Percentiles rank a stretch among this genome's conserved stretches.
These are phyloP conservation scores for Mariannaea sp. DNA, from an alignment of 2,329 filamentous ascomycete species.

Conservation along the genomic window DNA sequence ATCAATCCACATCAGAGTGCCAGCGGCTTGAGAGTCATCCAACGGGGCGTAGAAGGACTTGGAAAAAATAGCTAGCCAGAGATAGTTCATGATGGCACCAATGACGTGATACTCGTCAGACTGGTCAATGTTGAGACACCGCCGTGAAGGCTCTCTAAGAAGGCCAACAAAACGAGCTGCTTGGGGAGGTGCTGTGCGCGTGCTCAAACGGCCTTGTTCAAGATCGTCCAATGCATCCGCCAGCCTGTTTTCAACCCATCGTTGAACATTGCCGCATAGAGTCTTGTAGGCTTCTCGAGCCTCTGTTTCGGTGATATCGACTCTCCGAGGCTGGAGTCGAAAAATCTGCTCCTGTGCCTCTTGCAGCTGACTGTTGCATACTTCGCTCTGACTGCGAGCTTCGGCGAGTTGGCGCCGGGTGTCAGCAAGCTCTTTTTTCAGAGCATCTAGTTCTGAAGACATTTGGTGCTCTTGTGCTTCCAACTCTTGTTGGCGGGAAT, in stretches of 20 bases:
- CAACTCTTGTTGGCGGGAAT: constrained; percentile 44
- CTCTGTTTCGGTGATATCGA: constrained; percentile 45
- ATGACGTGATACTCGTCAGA: constrained; percentile 45
- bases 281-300: constrained; percentile 42
- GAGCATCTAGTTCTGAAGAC: constrained; percentile 36
- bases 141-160: constrained; percentile 44
- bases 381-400: constrained; percentile 35
- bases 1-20: constrained; percentile 42
- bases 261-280: constrained; percentile 42
- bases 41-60: constrained; percentile 46
- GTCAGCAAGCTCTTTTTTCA: constrained; percentile 40
- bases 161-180: constrained; percentile 41
- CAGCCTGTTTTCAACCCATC: constrained; percentile 46
- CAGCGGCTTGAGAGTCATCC: constrained; percentile 39
- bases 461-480: constrained; percentile 40
- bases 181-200: constrained; percentile 33
- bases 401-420: constrained; percentile 41
- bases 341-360: constrained; percentile 42
- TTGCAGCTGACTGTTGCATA: constrained; percentile 38
- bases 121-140: constrained; percentile 38
- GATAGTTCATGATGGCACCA: constrained; percentile 45
- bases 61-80: constrained; percentile 43
- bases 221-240: constrained; percentile 41
- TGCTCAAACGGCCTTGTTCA: constrained; percentile 35
- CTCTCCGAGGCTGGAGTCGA: constrained; percentile 40